Evolutionary conservation across 169 alveolate species (phyloP).

Genomic region (Plasmodium gonderi): DNA sequence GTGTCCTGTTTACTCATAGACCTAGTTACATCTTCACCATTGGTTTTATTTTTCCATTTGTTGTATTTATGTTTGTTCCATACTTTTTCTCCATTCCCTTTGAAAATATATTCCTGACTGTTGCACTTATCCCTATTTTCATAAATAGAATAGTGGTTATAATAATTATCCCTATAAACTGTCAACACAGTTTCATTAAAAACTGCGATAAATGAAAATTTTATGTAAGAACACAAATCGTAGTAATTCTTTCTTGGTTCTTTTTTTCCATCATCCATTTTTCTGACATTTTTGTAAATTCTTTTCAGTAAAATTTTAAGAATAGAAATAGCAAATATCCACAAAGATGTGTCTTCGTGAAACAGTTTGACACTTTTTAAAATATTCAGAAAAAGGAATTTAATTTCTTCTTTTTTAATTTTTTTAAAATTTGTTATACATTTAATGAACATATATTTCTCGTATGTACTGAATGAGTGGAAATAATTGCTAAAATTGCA

Average conservation of each 20-base stretch:
- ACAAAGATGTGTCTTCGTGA: constrained; percentile 57
- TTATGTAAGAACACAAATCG: constrained; percentile 45
- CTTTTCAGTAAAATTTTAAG: constrained; percentile 60
- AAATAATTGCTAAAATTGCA: constrained; percentile 54
- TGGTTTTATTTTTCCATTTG: neutral
- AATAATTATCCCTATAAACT: constrained; percentile 53
- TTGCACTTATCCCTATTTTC: neutral
- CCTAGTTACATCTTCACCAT: neutral
- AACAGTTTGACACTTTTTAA: constrained; percentile 23
- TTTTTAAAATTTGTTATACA: constrained; percentile 49
- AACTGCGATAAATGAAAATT: constrained; percentile 40
- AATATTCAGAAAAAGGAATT: constrained; percentile 55
- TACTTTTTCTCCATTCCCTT: neutral
- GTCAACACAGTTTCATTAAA: constrained; percentile 33
- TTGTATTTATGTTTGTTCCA: neutral
- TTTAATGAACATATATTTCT: constrained; percentile 65
- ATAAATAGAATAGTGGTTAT: constrained; percentile 13
- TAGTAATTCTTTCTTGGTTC: constrained; percentile 8
- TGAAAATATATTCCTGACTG: neutral
- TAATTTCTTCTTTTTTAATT: constrained; percentile 75
- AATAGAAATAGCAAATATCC: constrained; percentile 70
- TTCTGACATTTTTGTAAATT: constrained; percentile 29
- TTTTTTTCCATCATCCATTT: neutral
- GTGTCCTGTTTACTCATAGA: neutral
- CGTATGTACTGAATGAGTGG: constrained; percentile 58